Conservation (phyloP, 371 early-diverging fungal genomes). For the Mortierella sp. region DNA sequence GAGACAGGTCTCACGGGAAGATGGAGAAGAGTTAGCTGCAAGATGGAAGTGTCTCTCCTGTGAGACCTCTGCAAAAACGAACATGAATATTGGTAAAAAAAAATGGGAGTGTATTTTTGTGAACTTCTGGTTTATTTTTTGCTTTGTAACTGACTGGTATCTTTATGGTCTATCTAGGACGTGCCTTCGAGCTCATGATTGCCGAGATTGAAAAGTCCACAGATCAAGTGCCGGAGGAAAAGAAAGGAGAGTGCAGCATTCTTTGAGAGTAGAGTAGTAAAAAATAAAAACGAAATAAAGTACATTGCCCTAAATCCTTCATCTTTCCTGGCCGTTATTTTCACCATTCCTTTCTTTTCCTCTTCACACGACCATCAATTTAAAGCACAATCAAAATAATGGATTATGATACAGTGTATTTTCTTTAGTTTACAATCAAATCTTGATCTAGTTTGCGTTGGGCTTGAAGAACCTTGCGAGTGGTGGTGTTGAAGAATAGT, state of each 20-base stretch:
- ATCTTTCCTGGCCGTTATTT: too few relatives aligned
- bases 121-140: conserved; percentile 1
- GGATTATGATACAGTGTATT: not conserved
- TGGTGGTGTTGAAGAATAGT: not conserved
- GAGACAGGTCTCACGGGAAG: conserved; percentile 84
- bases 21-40: conserved; percentile 81
- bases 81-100: conserved; percentile 85
- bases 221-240: conserved; percentile 69
- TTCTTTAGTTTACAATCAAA: not conserved
- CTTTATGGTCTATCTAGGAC: conserved; percentile 54
- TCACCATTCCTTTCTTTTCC: too few relatives aligned
- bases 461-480: conserved; percentile 45
- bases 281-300: not conserved
- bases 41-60: conserved; percentile 89
- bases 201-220: conserved; percentile 77
- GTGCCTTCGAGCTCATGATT: conserved; percentile 77
- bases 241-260: conserved; percentile 66
- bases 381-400: not conserved
- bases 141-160: not conserved
- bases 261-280: conserved; percentile 36
- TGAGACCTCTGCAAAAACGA: conserved; percentile 93
- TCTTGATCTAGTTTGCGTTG: not conserved
- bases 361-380: too few relatives aligned
- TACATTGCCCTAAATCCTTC: not conserved
- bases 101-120: not conserved